phyloP scores from a whole-genome alignment of 2,329 filamentous ascomycete species.

The Trichoderma sp. region DNA sequence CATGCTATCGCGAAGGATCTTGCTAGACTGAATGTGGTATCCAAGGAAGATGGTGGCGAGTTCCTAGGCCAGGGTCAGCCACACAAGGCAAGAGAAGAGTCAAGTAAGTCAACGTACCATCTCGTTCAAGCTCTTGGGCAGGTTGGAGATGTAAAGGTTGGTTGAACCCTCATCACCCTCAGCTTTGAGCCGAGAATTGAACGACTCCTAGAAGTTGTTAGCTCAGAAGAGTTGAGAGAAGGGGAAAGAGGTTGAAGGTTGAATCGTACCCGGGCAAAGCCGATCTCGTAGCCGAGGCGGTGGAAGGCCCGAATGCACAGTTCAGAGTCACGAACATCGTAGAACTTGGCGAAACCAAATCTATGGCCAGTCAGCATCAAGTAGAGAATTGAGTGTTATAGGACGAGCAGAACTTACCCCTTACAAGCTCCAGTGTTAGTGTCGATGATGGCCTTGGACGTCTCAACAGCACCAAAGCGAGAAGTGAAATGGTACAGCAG shows the following conservation, averaged over 20 bases:
- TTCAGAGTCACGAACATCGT: slow-evolving; percentile 82
- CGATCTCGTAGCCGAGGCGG: slow-evolving; percentile 92
- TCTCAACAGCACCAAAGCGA: slow-evolving; percentile 91
- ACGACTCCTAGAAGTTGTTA: slow-evolving; percentile 69
- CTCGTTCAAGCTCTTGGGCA: slow-evolving; percentile 89
- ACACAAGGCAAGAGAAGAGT: not conserved
- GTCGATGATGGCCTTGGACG: slow-evolving; percentile 98
- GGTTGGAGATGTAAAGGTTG: slow-evolving; percentile 96
- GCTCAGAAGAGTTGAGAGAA: not conserved
- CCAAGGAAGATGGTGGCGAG: slow-evolving; percentile 75
- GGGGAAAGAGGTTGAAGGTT: not conserved
- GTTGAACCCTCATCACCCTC: slow-evolving; percentile 87
- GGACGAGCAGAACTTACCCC: slow-evolving; percentile 59
- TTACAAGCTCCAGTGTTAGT: slow-evolving; percentile 91
- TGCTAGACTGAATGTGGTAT: slow-evolving; percentile 85
- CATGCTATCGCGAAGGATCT: slow-evolving; percentile 88
- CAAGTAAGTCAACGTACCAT: slow-evolving; percentile 56
- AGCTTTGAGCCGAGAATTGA: slow-evolving; percentile 96
- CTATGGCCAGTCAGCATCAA: slow-evolving; percentile 46
- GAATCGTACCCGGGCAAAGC: slow-evolving; percentile 78
- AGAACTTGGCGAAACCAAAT: slow-evolving; percentile 97
- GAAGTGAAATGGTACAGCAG: slow-evolving; percentile 77
- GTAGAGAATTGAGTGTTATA: not conserved
- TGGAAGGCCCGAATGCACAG: slow-evolving; percentile 96
- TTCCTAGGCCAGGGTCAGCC: slow-evolving; percentile 48